Percentiles rank a stretch among this genome's conserved stretches.
These are phyloP conservation scores for Bremia lactucae DNA, from an alignment of 352 stramenopile genomes.

Conservation along the genomic window DNA sequence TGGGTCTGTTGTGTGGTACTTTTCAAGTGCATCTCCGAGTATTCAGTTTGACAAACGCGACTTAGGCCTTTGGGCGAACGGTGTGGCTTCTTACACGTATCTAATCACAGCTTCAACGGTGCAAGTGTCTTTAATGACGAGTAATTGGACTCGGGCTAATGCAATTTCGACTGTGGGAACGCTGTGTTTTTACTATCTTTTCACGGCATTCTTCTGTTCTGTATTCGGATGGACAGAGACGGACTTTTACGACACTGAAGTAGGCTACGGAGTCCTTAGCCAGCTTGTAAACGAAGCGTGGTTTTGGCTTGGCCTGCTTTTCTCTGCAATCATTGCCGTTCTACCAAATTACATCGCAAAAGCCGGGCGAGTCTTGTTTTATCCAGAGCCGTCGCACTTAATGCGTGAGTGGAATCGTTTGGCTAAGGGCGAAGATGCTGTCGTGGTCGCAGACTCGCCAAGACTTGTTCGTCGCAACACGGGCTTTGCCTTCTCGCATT, in stretches of 20 bases:
- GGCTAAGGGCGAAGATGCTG: conserved; percentile 61
- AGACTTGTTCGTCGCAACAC: conserved; percentile 77
- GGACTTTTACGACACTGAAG: conserved; percentile 75
- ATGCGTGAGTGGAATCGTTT: conserved; percentile 87
- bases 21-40: conserved; percentile 35
- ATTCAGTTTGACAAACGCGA: conserved; percentile 61
- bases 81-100: conserved; percentile 78
- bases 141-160: conserved; percentile 80
- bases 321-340: conserved; percentile 44
- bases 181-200: conserved; percentile 79
- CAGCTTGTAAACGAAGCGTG: conserved; percentile 57
- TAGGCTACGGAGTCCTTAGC: conserved; percentile 49
- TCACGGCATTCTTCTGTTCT: conserved; percentile 77
- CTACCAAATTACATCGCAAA: conserved; percentile 84
- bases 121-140: conserved; percentile 82
- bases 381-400: conserved; percentile 79
- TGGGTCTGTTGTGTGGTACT: conserved; percentile 79
- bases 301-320: conserved; percentile 77
- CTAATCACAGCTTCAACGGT: conserved; percentile 79
- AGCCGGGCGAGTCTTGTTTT: conserved; percentile 77
- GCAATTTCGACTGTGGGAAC: conserved; percentile 63
- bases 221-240: conserved; percentile 63
- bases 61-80: conserved; percentile 66
- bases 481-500: conserved; percentile 82
- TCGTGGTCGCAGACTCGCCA: conserved; percentile 46